Percentiles rank a stretch among this genome's conserved stretches.
phyloP scores from a whole-genome alignment of 2,329 filamentous ascomycete species.

The Aspergillus persii region DNA sequence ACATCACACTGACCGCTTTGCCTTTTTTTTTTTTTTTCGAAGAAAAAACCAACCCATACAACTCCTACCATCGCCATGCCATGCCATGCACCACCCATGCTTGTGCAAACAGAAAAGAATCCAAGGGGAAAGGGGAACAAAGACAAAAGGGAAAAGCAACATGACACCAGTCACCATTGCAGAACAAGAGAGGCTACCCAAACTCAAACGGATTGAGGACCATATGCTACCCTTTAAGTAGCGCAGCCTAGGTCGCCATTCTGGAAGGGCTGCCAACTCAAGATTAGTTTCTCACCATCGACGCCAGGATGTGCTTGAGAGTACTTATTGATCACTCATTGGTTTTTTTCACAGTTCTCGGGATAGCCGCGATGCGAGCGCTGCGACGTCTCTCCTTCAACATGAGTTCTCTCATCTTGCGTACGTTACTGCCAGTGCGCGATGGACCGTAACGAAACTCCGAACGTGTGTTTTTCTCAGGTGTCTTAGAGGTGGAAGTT shows the following conservation, averaged over 20 bases:
- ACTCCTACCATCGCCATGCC: neutral
- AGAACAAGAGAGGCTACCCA: neutral
- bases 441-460: neutral
- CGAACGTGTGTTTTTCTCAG: neutral
- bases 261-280: neutral
- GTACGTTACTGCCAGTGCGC: neutral
- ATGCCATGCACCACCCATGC: neutral
- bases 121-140: neutral
- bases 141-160: no score
- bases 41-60: neutral
- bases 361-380: slow-evolving; percentile 3
- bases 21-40: no score
- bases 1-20: no score
- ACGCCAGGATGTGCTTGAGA: neutral
- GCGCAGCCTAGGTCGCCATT: neutral
- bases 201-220: neutral
- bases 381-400: slow-evolving; percentile 6
- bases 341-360: neutral
- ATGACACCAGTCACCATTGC: neutral
- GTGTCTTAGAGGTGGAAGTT: neutral
- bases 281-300: neutral
- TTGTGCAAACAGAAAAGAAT: neutral
- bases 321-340: neutral
- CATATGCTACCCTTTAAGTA: neutral
- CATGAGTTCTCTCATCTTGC: neutral